Evolutionary conservation across 108 stramenopile genomes (phyloP).

Genomic region (Poteriospumella lacustris): DNA sequence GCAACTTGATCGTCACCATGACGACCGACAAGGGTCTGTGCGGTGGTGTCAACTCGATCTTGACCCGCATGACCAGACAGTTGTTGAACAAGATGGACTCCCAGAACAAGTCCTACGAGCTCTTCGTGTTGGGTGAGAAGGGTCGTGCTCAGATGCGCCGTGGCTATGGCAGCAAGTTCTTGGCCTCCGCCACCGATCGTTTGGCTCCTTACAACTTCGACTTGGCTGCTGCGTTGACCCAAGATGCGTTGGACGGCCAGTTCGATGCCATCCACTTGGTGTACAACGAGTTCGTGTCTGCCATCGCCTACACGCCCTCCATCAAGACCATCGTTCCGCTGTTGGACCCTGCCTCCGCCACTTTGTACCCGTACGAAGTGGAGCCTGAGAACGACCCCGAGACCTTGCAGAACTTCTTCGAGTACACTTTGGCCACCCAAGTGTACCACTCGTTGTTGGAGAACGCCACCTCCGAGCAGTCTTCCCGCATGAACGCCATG

Average conservation of each 20-base stretch:
- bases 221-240: conserved; percentile 24
- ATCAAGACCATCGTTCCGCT: conserved; percentile 35
- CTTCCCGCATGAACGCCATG: conserved; percentile 99
- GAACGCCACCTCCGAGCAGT: conserved; percentile 92
- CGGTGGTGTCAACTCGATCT: conserved; percentile 94
- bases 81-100: conserved; percentile 55
- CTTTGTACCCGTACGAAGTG: conserved; percentile 83
- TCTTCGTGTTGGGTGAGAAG: conserved; percentile 96
- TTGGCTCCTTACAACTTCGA: conserved; percentile 30
- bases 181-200: conserved; percentile 57
- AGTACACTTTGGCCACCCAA: conserved; percentile 85
- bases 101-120: conserved; percentile 72
- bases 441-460: conserved; percentile 92
- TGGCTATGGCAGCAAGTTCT: conserved; percentile 57
- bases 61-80: conserved; percentile 69
- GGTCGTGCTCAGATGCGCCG: conserved; percentile 84
- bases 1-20: conserved; percentile 77
- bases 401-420: conserved; percentile 81
- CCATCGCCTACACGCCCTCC: conserved; percentile 41
- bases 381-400: conserved; percentile 84
- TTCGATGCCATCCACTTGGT: conserved; percentile 41
- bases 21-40: conserved; percentile 97
- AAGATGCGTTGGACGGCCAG: conserved; percentile 1
- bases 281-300: conserved; percentile 49
- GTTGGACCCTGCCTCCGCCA: conserved; percentile 1